These are phyloP conservation scores for Raphanus raphanistrum DNA, from an alignment of 345 rosid genomes.

Conservation along the genomic window DNA sequence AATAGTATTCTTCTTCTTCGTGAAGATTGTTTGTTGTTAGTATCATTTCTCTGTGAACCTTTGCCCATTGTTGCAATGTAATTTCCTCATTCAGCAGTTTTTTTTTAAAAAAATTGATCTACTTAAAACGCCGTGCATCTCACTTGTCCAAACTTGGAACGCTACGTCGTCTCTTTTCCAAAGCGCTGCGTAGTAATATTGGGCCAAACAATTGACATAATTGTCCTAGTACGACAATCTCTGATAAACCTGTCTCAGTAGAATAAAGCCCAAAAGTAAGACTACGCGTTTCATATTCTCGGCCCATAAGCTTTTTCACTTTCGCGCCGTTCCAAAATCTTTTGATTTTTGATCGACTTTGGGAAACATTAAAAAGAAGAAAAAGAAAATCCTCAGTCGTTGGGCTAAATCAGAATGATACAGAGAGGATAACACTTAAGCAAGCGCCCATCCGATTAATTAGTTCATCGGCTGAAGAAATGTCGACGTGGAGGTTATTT, in stretches of 20 bases:
- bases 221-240: not conserved
- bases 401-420: not conserved
- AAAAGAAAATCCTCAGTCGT: not conserved
- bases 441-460: not conserved
- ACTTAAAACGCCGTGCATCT: not conserved
- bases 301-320: constrained; percentile 21
- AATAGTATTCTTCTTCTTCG: not conserved
- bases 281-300: not conserved
- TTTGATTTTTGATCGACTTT: not conserved
- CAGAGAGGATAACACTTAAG: not conserved
- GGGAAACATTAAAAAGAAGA: not conserved
- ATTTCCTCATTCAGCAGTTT: not conserved
- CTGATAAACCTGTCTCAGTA: not conserved
- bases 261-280: not conserved
- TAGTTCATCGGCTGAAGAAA: constrained; percentile 27
- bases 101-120: not conserved
- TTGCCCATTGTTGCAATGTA: not conserved
- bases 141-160: not conserved
- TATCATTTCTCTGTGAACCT: constrained; percentile 1
- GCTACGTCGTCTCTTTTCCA: not conserved
- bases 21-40: not conserved
- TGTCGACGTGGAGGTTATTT: constrained; percentile 77
- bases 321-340: constrained; percentile 25
- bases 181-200: not conserved
- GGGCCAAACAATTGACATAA: not conserved